Conservation (phyloP, 176 grass and related monocot genomes). For the Panicum miliaceum region DNA sequence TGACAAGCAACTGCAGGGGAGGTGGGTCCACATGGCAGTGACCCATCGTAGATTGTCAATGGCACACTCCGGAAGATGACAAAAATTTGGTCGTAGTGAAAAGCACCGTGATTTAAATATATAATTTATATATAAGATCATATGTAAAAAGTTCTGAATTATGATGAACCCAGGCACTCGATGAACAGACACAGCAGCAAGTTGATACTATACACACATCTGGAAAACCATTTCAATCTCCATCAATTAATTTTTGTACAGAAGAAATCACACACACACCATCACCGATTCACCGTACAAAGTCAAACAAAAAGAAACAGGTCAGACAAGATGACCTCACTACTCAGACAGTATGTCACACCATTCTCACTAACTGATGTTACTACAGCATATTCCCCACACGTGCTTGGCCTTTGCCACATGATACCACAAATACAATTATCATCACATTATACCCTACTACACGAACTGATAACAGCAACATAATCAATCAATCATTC, state of each 20-base stretch:
- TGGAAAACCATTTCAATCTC: slow-evolving; percentile 1
- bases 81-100: too few species aligned
- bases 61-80: too few species aligned
- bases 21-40: neutral
- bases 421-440: slow-evolving; percentile 33
- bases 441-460: slow-evolving; percentile 25
- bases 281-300: slow-evolving; percentile 18
- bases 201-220: neutral
- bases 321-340: neutral
- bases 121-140: too few species aligned
- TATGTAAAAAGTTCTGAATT: too few species aligned
- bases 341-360: slow-evolving; percentile 20
- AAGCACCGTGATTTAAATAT: too few species aligned
- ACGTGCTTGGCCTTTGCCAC: slow-evolving; percentile 46
- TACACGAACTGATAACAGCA: slow-evolving; percentile 7
- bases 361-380: slow-evolving; percentile 21
- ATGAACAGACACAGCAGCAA: too few species aligned
- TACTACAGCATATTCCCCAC: slow-evolving; percentile 20
- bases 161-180: neutral
- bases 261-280: slow-evolving; percentile 29
- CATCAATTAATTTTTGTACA: slow-evolving; percentile 15
- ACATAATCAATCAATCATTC: slow-evolving; percentile 31
- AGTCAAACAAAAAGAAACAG: neutral
- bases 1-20: neutral
- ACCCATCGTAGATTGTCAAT: neutral